A percentile compares a stretch with the other conserved stretches of the same genome.
Conservation (phyloP, 441 rosid genomes). For the Syzygium malaccense region DNA sequence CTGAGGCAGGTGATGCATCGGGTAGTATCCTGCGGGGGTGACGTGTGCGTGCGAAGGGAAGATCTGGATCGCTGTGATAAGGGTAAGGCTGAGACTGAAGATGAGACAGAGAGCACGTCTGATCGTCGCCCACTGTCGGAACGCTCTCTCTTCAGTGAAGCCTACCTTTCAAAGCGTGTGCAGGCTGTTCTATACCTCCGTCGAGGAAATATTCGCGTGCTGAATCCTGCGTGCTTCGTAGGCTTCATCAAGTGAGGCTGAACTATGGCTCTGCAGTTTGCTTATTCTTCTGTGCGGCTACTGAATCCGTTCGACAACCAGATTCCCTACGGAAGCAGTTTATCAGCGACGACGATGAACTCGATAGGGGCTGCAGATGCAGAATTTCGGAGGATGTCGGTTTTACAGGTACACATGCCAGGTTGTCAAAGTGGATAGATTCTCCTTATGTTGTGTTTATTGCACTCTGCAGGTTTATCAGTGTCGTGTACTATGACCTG, state of each 20-base stretch:
- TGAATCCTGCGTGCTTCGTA: conserved; percentile 73
- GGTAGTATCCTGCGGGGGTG: conserved; percentile 27
- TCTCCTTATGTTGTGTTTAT: conserved; percentile 1
- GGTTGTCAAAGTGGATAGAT: conserved; percentile 25
- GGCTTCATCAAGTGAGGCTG: conserved; percentile 84
- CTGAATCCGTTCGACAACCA: conserved; percentile 1
- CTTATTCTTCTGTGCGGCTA: neutral
- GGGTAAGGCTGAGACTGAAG: conserved; percentile 58
- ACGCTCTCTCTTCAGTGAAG: conserved; percentile 57
- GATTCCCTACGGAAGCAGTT: conserved; percentile 77
- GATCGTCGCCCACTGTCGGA: conserved; percentile 74
- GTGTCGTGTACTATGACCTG: conserved; percentile 66
- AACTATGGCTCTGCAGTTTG: neutral
- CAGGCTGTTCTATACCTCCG: conserved; percentile 27
- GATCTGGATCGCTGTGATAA: conserved; percentile 5
- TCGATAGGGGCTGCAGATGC: conserved; percentile 79
- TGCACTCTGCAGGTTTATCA: conserved; percentile 57
- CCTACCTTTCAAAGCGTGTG: conserved; percentile 68
- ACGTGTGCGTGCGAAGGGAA: conserved; percentile 42
- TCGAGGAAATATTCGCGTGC: conserved; percentile 49
- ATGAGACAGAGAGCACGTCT: conserved; percentile 82
- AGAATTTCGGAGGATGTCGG: conserved; percentile 54
- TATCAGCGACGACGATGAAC: conserved; percentile 76
- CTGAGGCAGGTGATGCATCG: conserved; percentile 51
- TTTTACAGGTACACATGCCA: conserved; percentile 70